Conservation (phyloP, 352 stramenopile species). For the Phytophthora hibernalis region DNA sequence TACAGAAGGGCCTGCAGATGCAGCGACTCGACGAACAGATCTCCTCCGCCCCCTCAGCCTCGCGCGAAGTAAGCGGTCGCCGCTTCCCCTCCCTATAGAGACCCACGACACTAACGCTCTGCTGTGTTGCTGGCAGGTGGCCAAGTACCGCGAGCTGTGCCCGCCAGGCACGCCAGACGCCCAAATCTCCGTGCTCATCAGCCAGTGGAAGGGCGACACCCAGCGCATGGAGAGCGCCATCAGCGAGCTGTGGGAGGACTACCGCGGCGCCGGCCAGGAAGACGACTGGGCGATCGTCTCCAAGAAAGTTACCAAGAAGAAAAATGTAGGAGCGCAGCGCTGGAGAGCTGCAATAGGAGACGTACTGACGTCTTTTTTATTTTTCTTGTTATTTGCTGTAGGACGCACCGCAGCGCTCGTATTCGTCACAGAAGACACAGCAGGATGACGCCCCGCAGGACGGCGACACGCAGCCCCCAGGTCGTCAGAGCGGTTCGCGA, state of each 20-base stretch:
- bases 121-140: conserved; percentile 44
- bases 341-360: neutral
- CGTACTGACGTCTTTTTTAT: neutral
- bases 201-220: conserved; percentile 77
- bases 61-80: conserved; percentile 59
- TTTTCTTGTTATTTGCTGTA: conserved; percentile 11
- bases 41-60: conserved; percentile 31
- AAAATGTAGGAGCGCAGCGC: conserved; percentile 26
- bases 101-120: neutral
- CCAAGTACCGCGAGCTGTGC: conserved; percentile 83
- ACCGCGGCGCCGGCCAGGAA: conserved; percentile 65
- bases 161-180: conserved; percentile 80
- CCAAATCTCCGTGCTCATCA: conserved; percentile 75
- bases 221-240: conserved; percentile 76
- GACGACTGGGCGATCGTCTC: conserved; percentile 82
- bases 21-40: conserved; percentile 79
- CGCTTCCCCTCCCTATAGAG: neutral
- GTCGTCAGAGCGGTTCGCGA: conserved; percentile 44
- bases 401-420: conserved; percentile 38
- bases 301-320: conserved; percentile 87
- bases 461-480: conserved; percentile 35
- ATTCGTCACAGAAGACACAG: conserved; percentile 53
- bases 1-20: conserved; percentile 85
- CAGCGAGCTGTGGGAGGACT: conserved; percentile 87
- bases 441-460: conserved; percentile 38